Evolutionary conservation across 768 basidiomycete species (phyloP), one percentile per base, ranked within the genome.

Genomic region (Termitomyces sp.): DNA sequence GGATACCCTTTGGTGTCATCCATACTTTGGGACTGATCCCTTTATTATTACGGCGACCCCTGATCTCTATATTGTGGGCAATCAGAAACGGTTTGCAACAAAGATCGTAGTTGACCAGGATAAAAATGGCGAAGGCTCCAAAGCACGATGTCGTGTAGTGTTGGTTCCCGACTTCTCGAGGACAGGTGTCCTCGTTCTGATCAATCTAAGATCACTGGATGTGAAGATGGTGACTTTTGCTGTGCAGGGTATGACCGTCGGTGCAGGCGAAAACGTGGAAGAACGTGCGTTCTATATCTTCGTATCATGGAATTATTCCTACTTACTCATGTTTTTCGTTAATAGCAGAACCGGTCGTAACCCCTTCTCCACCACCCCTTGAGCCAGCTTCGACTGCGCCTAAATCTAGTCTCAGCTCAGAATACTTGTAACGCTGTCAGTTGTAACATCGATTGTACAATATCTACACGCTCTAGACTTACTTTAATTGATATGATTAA

Each of bases 1-100:
- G 32, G 97, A 99, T 74, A 99, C 97, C 1, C 81, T 99, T 4
- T 98, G 95, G 95, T 98, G 97, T 68, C 96, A 98, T 72, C 97
- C 97, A 18, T 98, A 90, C 77, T 85, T 90, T 54, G 80, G 84
- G 33, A 77, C 79, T 18, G 97, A 99, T 70, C 97, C 97, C 0
- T 99, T 99, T 75, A 80, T 97, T 59, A 81, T 99, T 36, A 67
- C 76, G n/a, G 82, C 88, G 69, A 89, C 93, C 9, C 97, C 97
- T 16, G 87, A 97, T 70, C 74, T 98, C 33, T 98, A 98, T 72
- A 79, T 96, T 65, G 80, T 96, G n/a, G 97, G 97, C 38, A 92
- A 92, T 62, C 96, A 98, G 75, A 87, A 89, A 35, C 77, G 77
- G 62, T 98, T 98, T 67, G 84, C 80, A 58, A 96, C 95, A 4